phyloP scores from a whole-genome alignment of 768 basidiomycete genomes.

The Suillus ampliporus region DNA sequence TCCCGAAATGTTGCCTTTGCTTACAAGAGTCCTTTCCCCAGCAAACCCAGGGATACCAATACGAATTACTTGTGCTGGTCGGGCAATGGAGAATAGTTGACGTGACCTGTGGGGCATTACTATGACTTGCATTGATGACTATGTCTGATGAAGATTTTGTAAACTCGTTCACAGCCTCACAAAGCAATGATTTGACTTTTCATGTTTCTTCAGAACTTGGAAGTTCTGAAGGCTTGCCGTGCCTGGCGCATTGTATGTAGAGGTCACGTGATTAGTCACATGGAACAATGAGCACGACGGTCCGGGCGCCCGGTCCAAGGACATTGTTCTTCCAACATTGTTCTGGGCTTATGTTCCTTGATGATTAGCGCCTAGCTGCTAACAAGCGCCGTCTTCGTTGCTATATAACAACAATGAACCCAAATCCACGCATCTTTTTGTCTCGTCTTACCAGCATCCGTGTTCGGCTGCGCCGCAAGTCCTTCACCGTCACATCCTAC shows the following conservation, averaged over 20 bases:
- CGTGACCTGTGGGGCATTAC: neutral
- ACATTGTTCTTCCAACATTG: no score
- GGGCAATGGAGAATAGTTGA: neutral
- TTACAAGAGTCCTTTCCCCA: no score
- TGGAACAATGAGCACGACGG: neutral
- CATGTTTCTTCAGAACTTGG: no score
- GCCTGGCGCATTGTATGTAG: no score
- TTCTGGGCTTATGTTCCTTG: no score
- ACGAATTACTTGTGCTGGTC: no score
- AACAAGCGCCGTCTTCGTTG: neutral
- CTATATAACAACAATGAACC: neutral
- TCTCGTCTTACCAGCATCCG: neutral
- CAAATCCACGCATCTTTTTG: neutral
- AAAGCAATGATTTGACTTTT: no score
- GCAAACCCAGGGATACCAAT: neutral
- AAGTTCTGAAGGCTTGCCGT: no score
- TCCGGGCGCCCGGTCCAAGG: no score
- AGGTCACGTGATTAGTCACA: neutral
- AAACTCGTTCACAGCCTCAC: no score
- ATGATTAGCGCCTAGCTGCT: no score
- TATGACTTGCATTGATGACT: neutral
- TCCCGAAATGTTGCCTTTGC: neutral
- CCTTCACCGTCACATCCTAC: neutral
- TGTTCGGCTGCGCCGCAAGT: conserved; percentile 2
- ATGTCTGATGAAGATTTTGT: neutral